phyloP scores from a whole-genome alignment of 768 basidiomycete species.

The Mycena haematopus region DNA sequence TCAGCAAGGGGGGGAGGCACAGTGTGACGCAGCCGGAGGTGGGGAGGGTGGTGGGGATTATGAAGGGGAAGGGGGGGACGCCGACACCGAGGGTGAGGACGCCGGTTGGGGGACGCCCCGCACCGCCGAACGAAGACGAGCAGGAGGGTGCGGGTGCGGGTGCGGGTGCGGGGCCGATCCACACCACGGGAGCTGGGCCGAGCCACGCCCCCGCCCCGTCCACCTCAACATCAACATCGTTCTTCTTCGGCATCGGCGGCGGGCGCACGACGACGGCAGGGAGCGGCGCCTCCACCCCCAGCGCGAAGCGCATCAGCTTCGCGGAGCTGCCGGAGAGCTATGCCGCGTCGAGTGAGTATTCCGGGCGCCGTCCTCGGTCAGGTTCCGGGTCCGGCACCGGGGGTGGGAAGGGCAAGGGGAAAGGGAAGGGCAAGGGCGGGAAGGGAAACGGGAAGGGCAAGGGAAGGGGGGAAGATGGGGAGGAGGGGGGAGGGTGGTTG shows the following conservation, averaged over 20 bases:
- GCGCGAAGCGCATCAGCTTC: conserved; percentile 80
- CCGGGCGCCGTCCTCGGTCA: too few species aligned
- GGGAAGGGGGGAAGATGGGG: conserved; percentile 14
- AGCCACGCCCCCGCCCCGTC: background rate
- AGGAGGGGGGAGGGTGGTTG: conserved; percentile 23
- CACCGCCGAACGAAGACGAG: background rate
- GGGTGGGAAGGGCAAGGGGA: conserved; percentile 20
- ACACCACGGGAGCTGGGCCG: background rate
- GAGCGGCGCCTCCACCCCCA: conserved; percentile 49
- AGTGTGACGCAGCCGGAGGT: conserved; percentile 39
- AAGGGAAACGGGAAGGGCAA: conserved; percentile 29
- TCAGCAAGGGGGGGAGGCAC: conserved; percentile 54
- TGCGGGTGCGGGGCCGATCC: background rate
- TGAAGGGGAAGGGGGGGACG: conserved; percentile 17
- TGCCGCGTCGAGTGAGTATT: conserved; percentile 35
- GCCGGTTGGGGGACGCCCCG: background rate
- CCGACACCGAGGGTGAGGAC: too few species aligned
- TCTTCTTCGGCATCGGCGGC: conserved; percentile 29
- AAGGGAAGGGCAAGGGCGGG: conserved; percentile 33
- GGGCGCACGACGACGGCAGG: conserved; percentile 25
- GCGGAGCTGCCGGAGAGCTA: conserved; percentile 77
- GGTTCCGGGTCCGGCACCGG: too few species aligned
- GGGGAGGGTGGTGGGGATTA: conserved; percentile 15
- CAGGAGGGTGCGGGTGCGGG: too few species aligned
- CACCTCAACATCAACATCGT: too few species aligned